Base-by-base conservation (phyloP, 1,284 basidiomycete genomes). In the Apiotrichum mycotoxinovorans region DNA sequence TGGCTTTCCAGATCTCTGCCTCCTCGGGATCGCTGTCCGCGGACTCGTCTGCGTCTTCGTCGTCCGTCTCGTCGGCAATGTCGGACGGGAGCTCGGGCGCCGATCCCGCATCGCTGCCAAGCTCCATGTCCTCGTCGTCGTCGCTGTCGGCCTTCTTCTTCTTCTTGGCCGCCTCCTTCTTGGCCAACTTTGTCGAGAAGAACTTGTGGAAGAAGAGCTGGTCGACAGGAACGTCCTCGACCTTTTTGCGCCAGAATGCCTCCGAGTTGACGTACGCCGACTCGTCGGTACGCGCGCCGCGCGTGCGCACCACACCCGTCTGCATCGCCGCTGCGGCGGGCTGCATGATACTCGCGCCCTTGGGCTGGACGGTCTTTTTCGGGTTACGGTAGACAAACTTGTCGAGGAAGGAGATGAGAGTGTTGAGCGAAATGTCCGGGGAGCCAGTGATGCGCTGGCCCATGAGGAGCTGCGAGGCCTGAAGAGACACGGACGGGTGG, bases 321-420 rank as follows among this genome's bases (percentile, higher is more conserved):
- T 77, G 74, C 45, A 83, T 83, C n/a, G 67, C 69, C 52, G 82
- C 83, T 2, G 88, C 87, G 9, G 86, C 85, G n/a, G 93, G 93
- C 78, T 99, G 96, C 96, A 98, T 98, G 61, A 89, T 88, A 59
- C 88, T 90, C 2, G 86, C 82, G 23, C 92, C 89, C 64, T 87
- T 88, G 14, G 78, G 71, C 37, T 71, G 70, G 4, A 84, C 78
- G 44, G 83, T 85, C 77, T 94, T 91, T 80, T 98, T 98, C 2
- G 94, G 88, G 74, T 98, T 98, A 72, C 93, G 91, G 81, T 93
- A 98, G 30, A 98, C 89, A 77, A 88, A 87, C 26, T 84, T 80
- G 69, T 95, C 92, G 34, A 95, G 81, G 82, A 96, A 95, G 67
- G 91, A 91, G 1, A 90, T 87, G 20, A 98, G 84, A 0, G 93